Evolutionary conservation across 2,329 filamentous ascomycete genomes (phyloP).

Genomic region (Ophiocordyceps camponoti-leonardi): DNA sequence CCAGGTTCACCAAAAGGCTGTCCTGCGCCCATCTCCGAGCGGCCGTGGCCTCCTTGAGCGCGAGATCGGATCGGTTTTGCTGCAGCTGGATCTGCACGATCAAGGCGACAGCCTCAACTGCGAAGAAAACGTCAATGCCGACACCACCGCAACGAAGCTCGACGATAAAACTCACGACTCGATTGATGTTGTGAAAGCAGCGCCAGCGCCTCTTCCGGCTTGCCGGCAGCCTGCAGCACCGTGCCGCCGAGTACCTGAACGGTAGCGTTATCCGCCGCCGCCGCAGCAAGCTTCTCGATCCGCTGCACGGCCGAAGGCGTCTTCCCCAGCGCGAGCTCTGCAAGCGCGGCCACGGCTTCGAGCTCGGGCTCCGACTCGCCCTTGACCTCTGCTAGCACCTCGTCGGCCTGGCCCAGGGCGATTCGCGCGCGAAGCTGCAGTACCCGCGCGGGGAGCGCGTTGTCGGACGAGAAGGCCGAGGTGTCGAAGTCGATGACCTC

Average conservation of each 20-base stretch:
- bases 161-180: conserved; percentile 43
- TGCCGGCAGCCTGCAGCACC: conserved; percentile 61
- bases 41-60: conserved; percentile 70
- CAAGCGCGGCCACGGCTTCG: conserved; percentile 58
- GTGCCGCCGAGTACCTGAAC: conserved; percentile 76
- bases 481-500: conserved; percentile 75
- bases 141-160: background rate
- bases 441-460: conserved; percentile 58
- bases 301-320: conserved; percentile 42
- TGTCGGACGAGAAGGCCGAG: conserved; percentile 60
- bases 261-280: conserved; percentile 52
- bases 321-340: conserved; percentile 45
- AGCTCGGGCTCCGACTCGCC: conserved; percentile 55
- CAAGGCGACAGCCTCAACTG: conserved; percentile 62
- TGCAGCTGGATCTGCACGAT: conserved; percentile 85
- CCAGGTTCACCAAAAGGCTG: conserved; percentile 79
- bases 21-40: conserved; percentile 93
- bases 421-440: conserved; percentile 70
- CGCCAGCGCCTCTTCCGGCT: conserved; percentile 70
- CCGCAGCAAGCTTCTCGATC: conserved; percentile 49
- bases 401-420: conserved; percentile 60
- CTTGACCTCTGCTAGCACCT: conserved; percentile 53
- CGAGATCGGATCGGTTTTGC: conserved; percentile 82
- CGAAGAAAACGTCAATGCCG: conserved; percentile 7
- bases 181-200: conserved; percentile 72